phyloP scores from a whole-genome alignment of 257 asterid genomes.

The Scutellaria barbata region DNA sequence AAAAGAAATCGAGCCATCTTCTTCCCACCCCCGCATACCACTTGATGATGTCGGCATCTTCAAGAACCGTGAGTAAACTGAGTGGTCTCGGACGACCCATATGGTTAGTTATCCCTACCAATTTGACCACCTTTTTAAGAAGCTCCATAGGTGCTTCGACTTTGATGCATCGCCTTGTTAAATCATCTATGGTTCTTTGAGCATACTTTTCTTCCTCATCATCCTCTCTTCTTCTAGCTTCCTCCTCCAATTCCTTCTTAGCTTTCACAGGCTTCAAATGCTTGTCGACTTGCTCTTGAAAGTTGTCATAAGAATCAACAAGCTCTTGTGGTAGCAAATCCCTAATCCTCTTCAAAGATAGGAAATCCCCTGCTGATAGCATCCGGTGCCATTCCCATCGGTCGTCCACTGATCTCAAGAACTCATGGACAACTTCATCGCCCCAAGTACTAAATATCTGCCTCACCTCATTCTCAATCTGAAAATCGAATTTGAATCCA shows the following conservation, averaged over 20 bases:
- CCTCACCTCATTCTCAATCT: conserved; percentile 64
- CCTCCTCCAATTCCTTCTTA: conserved; percentile 62
- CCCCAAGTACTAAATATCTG: conserved; percentile 73
- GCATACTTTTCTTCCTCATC: conserved; percentile 75
- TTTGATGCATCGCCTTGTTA: conserved; percentile 67
- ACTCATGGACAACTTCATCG: conserved; percentile 73
- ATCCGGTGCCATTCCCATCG: conserved; percentile 79
- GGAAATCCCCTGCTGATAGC: conserved; percentile 79
- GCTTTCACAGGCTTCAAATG: conserved; percentile 73
- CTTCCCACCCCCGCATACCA: conserved; percentile 95
- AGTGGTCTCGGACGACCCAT: conserved; percentile 98
- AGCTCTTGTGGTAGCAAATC: conserved; percentile 81
- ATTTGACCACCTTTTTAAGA: conserved; percentile 60
- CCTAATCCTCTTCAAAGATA: conserved; percentile 71
- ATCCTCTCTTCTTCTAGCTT: conserved; percentile 56
- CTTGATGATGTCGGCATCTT: conserved; percentile 77
- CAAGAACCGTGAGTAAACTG: conserved; percentile 72
- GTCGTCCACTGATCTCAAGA: conserved; percentile 67
- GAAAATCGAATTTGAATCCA: conserved; percentile 59
- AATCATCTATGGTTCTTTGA: conserved; percentile 64
- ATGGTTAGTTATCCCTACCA: conserved; percentile 75
- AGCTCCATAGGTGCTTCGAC: conserved; percentile 84
- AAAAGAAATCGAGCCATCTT: conserved; percentile 84
- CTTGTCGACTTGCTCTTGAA: conserved; percentile 72
- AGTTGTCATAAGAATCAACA: conserved; percentile 71